phyloP scores from a whole-genome alignment of 2,329 filamentous ascomycete genomes.

The Raffaelea deltoideospora region DNA sequence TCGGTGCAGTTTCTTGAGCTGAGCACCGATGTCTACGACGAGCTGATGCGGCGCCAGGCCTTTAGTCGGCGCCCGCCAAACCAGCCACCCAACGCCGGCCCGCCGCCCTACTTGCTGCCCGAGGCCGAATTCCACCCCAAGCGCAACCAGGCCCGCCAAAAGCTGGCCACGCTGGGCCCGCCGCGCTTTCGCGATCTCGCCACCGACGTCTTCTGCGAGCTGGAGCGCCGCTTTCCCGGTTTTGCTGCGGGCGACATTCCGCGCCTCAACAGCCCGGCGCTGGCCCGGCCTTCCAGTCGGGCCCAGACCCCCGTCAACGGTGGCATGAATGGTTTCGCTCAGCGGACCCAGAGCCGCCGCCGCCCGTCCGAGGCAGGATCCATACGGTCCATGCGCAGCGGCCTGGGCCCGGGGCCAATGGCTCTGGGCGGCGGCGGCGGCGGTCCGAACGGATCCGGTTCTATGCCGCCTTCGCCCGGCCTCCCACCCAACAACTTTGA shows the following conservation, averaged over 20 bases:
- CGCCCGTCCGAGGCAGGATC: slow-evolving; percentile 49
- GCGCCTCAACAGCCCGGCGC: slow-evolving; percentile 53
- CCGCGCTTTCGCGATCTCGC: slow-evolving; percentile 82
- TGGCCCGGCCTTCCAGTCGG: slow-evolving; percentile 44
- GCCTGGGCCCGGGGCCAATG: slow-evolving; percentile 11
- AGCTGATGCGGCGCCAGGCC: slow-evolving; percentile 74
- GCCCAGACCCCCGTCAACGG: slow-evolving; percentile 47
- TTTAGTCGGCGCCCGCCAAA: slow-evolving; percentile 38
- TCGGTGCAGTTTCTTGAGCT: slow-evolving; percentile 92
- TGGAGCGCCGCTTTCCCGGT: slow-evolving; percentile 77
- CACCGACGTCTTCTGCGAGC: slow-evolving; percentile 89
- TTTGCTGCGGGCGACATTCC: slow-evolving; percentile 58
- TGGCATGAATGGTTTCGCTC: slow-evolving; percentile 26
- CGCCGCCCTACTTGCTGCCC: slow-evolving; percentile 66
- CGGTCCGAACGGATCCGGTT: slow-evolving; percentile 3
- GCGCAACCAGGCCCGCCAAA: slow-evolving; percentile 92
- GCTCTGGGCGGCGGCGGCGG: slow-evolving; percentile 8
- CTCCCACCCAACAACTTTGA: slow-evolving; percentile 49
- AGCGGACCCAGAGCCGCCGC: slow-evolving; percentile 35
- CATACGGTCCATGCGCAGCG: slow-evolving; percentile 27
- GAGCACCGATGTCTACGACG: slow-evolving; percentile 94
- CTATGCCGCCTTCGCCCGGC: slow-evolving; percentile 43
- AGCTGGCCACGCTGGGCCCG: slow-evolving; percentile 75
- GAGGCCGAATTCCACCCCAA: slow-evolving; percentile 88
- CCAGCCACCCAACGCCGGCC: slow-evolving; percentile 30